These are phyloP conservation scores for Aeminium ludgeri DNA, from an alignment of 495 filamentous ascomycete genomes.

Conservation along the genomic window DNA sequence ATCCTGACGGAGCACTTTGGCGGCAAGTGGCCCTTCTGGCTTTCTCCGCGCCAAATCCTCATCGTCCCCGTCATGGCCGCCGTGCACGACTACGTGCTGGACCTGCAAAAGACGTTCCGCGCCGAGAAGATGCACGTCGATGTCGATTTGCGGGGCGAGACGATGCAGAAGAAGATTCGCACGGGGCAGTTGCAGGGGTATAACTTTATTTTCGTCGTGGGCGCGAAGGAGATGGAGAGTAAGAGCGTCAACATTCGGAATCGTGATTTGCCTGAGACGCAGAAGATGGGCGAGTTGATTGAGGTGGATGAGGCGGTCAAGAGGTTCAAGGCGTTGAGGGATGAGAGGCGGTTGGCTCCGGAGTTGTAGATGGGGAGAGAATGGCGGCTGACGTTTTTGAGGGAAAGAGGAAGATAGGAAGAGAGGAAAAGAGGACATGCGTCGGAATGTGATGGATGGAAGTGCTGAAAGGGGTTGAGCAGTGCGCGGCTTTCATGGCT, in stretches of 20 bases:
- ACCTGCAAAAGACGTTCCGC: slow-evolving; percentile 50
- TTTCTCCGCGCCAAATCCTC: slow-evolving; percentile 80
- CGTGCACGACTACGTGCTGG: slow-evolving; percentile 69
- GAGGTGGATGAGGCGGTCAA: slow-evolving; percentile 58
- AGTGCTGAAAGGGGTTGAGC: too few relatives aligned
- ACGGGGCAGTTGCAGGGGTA: slow-evolving; percentile 76
- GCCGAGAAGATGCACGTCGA: slow-evolving; percentile 58
- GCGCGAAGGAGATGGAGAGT: slow-evolving; percentile 60
- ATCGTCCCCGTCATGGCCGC: slow-evolving; percentile 81
- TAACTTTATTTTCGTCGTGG: slow-evolving; percentile 85
- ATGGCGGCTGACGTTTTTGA: too few relatives aligned
- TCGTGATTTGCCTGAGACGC: slow-evolving; percentile 68
- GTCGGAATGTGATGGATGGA: too few relatives aligned
- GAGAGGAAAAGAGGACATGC: too few relatives aligned
- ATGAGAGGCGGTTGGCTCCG: slow-evolving; percentile 25
- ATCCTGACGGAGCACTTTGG: slow-evolving; percentile 90
- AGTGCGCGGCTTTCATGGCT: too few relatives aligned
- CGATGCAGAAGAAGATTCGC: slow-evolving; percentile 89
- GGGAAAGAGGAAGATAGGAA: too few relatives aligned
- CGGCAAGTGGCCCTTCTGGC: slow-evolving; percentile 97
- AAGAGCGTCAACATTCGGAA: slow-evolving; percentile 78
- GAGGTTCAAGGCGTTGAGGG: slow-evolving; percentile 54
- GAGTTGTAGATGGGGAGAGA: background rate
- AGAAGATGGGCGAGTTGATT: slow-evolving; percentile 56
- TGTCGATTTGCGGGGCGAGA: slow-evolving; percentile 77